phyloP scores from a whole-genome alignment of 768 basidiomycete genomes.

The Collybiopsis confluens region DNA sequence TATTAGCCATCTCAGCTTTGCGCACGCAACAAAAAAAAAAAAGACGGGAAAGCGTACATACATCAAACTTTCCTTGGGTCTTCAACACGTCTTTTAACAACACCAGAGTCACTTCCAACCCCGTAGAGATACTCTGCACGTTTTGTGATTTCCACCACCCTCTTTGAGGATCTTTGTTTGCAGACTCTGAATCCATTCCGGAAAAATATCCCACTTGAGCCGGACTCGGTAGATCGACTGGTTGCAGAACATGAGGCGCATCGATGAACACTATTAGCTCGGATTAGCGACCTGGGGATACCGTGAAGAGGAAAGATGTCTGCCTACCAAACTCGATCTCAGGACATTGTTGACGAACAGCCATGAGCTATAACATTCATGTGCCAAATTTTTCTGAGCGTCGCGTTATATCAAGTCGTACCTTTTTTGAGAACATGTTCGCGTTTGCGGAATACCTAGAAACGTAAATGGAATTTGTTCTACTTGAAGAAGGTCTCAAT shows the following conservation, averaged over 20 bases:
- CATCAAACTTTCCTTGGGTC: slow-evolving; percentile 59
- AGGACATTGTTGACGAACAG: neutral
- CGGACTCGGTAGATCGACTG: slow-evolving; percentile 46
- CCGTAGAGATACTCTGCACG: slow-evolving; percentile 45
- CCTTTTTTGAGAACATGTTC: slow-evolving; percentile 4
- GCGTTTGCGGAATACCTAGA: slow-evolving; percentile 1
- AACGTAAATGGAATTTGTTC: neutral
- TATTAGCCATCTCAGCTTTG: slow-evolving; percentile 4
- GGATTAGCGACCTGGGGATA: neutral
- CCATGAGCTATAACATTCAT: slow-evolving; percentile 3
- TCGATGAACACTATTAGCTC: slow-evolving; percentile 63
- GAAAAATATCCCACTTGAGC: slow-evolving; percentile 33
- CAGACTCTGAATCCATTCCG: slow-evolving; percentile 38
- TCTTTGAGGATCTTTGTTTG: slow-evolving; percentile 43
- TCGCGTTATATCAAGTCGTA: neutral
- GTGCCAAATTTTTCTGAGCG: neutral
- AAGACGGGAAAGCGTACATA: slow-evolving; percentile 28
- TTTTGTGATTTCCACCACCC: slow-evolving; percentile 68
- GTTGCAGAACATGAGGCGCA: slow-evolving; percentile 62
- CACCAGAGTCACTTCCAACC: slow-evolving; percentile 55
- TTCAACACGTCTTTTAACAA: slow-evolving; percentile 53
- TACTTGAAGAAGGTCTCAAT: neutral
- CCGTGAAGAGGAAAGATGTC: neutral
- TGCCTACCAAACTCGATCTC: neutral
- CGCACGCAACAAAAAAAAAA: no score